phyloP scores from a whole-genome alignment of 2,329 filamentous ascomycete species.

The Elsinoe necatrix region DNA sequence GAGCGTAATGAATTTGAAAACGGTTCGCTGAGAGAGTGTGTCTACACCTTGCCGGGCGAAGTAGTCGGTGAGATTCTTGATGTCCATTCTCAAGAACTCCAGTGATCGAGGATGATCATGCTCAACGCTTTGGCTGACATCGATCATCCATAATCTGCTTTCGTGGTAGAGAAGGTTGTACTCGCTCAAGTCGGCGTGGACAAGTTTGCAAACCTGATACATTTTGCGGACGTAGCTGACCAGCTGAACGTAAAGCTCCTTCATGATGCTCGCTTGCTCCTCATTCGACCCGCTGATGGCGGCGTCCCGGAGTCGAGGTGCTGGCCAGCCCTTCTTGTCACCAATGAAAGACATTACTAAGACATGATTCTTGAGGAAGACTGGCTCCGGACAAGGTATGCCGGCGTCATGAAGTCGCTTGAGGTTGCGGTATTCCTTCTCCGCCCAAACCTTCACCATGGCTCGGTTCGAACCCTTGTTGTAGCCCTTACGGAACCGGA shows the following conservation, averaged over 20 bases:
- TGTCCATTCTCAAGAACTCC: slow-evolving; percentile 95
- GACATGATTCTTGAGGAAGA: slow-evolving; percentile 86
- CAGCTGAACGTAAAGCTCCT: slow-evolving; percentile 69
- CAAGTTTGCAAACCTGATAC: slow-evolving; percentile 84
- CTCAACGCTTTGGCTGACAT: slow-evolving; percentile 95
- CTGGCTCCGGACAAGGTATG: slow-evolving; percentile 83
- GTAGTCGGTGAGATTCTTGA: slow-evolving; percentile 93
- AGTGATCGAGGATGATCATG: slow-evolving; percentile 87
- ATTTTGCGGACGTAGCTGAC: slow-evolving; percentile 83
- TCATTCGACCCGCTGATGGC: slow-evolving; percentile 52
- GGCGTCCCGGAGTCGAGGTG: slow-evolving; percentile 83
- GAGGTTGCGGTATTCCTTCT: slow-evolving; percentile 95
- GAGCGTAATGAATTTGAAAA: slow-evolving; percentile 75
- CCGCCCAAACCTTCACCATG: slow-evolving; percentile 98
- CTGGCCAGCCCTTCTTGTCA: slow-evolving; percentile 76
- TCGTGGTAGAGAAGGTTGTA: slow-evolving; percentile 94
- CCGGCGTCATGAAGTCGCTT: slow-evolving; percentile 73
- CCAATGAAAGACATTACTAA: slow-evolving; percentile 92
- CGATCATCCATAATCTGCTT: slow-evolving; percentile 79
- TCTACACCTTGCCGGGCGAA: slow-evolving; percentile 81
- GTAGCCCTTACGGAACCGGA: slow-evolving; percentile 80
- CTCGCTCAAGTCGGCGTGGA: slow-evolving; percentile 94
- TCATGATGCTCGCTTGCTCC: slow-evolving; percentile 60
- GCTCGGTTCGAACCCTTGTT: slow-evolving; percentile 92
- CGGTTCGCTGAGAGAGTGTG: slow-evolving; percentile 64